Percentiles rank a stretch among this genome's conserved stretches.
Evolutionary conservation across 345 rosid genomes (phyloP).

Genomic region (Bretschneidera sinensis): DNA sequence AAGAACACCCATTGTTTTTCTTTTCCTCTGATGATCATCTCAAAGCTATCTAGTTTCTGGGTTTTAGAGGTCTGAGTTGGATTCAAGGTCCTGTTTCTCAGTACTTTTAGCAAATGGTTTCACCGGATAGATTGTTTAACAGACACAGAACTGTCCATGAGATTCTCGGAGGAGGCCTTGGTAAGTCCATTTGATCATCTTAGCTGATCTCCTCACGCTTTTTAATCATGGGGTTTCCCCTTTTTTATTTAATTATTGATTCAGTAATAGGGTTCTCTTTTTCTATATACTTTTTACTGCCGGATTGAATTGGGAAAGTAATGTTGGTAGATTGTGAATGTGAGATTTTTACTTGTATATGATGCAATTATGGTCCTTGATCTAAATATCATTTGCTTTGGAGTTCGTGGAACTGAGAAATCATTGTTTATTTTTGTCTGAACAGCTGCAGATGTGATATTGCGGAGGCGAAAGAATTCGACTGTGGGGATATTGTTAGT

Average conservation of each 20-base stretch:
- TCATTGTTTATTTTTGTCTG: conserved; percentile 9
- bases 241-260: not conserved
- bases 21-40: conserved; percentile 17
- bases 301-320: not conserved
- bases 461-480: conserved; percentile 74
- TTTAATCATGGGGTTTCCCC: too few species aligned
- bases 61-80: conserved; percentile 42
- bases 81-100: conserved; percentile 18
- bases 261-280: not conserved
- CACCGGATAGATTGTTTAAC: conserved; percentile 51
- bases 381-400: conserved; percentile 1
- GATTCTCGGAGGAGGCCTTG: conserved; percentile 76
- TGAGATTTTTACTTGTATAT: not conserved
- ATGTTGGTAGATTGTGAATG: too few species aligned
- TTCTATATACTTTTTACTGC: not conserved
- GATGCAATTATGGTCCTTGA: conserved; percentile 1
- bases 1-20: not conserved
- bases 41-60: conserved; percentile 10
- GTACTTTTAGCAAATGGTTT: conserved; percentile 44
- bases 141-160: conserved; percentile 68
- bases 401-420: not conserved
- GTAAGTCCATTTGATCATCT: conserved; percentile 33
- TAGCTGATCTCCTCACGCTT: not conserved
- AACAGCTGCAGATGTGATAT: conserved; percentile 87
- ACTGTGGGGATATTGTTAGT: conserved; percentile 60